Base-by-base conservation (phyloP, 352 stramenopile species). In the Phytophthora tentaculata region DNA sequence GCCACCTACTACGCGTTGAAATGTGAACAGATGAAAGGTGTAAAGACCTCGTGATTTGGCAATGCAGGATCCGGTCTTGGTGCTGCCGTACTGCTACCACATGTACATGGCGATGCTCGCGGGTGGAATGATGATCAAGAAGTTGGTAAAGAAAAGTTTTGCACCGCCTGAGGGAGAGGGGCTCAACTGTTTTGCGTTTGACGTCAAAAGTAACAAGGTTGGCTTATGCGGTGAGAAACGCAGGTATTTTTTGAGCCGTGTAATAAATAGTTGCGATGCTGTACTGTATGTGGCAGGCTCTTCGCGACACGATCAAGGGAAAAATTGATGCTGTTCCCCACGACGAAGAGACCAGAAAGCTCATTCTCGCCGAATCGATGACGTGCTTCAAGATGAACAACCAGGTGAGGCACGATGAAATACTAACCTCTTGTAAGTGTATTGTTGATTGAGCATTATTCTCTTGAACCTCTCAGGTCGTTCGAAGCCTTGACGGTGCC, bases 61-160 rank as follows among this genome's bases (percentile, higher is more conserved):
- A 5, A 23, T 61, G 8, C 55, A 88, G 79, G 58, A 92, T 59
- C 84, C 84, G 14, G 73, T 73, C n/a, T 56, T 92, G 50, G 69
- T 91, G 24, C 54, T 90, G 29, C 65, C 82, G 41, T 90, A 92
- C 63, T 79, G 71, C 53, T 92, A 90, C 56, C 84, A 92, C 73
- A 87, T 91, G 84, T 92, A 90, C 68, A 84, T 80, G 65, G 80
- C 82, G 48, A 77, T 91, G 60, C 76, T 92, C 5, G 80, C 83
- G 5, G 82, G 83, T 5, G 84, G 84, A 0, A 74, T 80, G 60
- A 83, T 88, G 56, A 88, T 91, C 53, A 75, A 81, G 39, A 90
- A 91, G 59, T 59, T 91, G 59, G 84, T 91, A 56, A 84, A 84
- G 59, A 77, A 68, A 52, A 88, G 77, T 61, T 90, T 92, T 52